A percentile compares a stretch with the other conserved stretches of the same genome.
Conservation (phyloP, 208 protist species). For the Jaenimonas drosophilae region DNA sequence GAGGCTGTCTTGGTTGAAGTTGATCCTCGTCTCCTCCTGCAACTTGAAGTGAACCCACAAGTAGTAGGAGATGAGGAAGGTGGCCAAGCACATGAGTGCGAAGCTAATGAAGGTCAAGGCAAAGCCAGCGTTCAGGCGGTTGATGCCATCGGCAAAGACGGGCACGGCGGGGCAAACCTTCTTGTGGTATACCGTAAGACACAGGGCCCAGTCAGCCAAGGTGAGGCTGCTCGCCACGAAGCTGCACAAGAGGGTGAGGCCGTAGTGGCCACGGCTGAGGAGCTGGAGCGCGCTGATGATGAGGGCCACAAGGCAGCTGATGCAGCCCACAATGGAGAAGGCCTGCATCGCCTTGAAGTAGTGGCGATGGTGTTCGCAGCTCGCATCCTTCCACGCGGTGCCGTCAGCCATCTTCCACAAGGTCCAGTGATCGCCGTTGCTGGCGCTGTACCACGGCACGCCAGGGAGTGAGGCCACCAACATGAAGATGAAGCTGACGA, state of each 20-base stretch:
- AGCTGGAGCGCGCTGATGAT: slow-evolving; percentile 23
- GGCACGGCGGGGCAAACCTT: slow-evolving; percentile 27
- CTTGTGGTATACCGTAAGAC: slow-evolving; percentile 38
- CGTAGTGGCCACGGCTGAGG: slow-evolving; percentile 22
- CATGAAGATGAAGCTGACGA: slow-evolving; percentile 33
- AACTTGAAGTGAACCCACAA: slow-evolving; percentile 11
- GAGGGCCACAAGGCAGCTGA: slow-evolving; percentile 16
- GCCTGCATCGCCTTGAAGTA: slow-evolving; percentile 37
- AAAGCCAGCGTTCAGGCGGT: slow-evolving; percentile 37
- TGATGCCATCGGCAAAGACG: slow-evolving; percentile 17
- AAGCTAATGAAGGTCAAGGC: slow-evolving; percentile 22
- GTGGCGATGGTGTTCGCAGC: slow-evolving; percentile 28
- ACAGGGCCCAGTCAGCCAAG: slow-evolving; percentile 27
- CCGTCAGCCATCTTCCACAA: slow-evolving; percentile 22
- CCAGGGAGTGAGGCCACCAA: slow-evolving; percentile 25
- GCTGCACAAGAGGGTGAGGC: slow-evolving; percentile 18
- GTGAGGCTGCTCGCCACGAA: slow-evolving; percentile 12
- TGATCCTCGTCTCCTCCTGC: too few relatives aligned
- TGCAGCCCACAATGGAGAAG: slow-evolving; percentile 23
- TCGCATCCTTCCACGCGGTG: slow-evolving; percentile 14
- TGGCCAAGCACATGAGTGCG: slow-evolving; percentile 21
- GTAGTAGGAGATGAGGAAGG: slow-evolving; percentile 20
- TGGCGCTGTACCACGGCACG: slow-evolving; percentile 26
- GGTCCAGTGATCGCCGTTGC: slow-evolving; percentile 29
- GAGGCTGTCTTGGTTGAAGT: slow-evolving; percentile 8